Evolutionary conservation across 805 yeast genomes (phyloP), one percentile per base, ranked within the genome.

Genomic region (Wickerhamiella cacticola): DNA sequence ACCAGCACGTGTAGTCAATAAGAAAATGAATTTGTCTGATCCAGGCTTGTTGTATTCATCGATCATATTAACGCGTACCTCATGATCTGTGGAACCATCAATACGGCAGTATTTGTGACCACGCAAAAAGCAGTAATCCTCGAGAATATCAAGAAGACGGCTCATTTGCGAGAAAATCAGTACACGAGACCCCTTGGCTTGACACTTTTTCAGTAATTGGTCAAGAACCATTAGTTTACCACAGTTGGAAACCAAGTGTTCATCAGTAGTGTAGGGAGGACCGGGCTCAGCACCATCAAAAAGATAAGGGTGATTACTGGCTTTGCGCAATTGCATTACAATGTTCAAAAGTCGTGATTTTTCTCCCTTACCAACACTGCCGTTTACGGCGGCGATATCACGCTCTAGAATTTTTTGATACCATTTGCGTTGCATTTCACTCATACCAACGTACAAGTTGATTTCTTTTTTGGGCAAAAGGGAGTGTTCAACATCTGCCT

Each of bases 201-300:
- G 74, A 62, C 83, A 69, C 55, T 82, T 80, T 55, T 77, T 78
- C 55, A 89, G 66, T 59, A 88, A 68, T 59, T 85, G 85, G 61
- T 88, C 97, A 48, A 88, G 67, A 29, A 89, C 84, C 47, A 83
- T 73, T 88, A 88, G 83, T 62, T 88, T 88, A 25, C 95, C 96
- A 5, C 95, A 74, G 61, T 89, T 89, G 68, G 58, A 79, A n/a
- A 88, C 80, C 53, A 89, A 71, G 65, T 89, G 97, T 63, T 88
- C 96, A 63, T 87, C 96, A 1, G 94, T 89, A 1, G 96, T 89
- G 59, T 72, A 89, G 1, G 97, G 97, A 1, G 97, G 97, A 8
- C 97, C 97, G 0, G 96, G 97, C 64, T 88, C 97, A 1, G 97
- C 98, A n/a, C 98, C 97, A 62, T 89, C 97, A 59, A 92, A 92